Evolutionary conservation across 352 stramenopile genomes (phyloP), one percentile per base, ranked within the genome.

Genomic region (Phytophthora palmivora): DNA sequence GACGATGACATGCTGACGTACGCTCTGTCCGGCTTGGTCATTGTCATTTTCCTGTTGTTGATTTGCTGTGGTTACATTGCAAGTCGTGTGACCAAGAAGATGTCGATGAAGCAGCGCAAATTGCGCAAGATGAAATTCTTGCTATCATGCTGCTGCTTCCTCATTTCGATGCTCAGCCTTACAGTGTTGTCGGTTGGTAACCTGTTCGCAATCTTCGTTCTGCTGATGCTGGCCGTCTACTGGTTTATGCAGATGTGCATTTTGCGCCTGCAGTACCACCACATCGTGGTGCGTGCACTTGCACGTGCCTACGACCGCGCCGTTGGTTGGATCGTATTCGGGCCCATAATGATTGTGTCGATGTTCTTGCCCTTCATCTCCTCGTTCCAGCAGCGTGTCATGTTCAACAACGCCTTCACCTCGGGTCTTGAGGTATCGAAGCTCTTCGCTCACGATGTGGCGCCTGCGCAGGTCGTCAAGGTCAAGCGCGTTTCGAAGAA

Each of bases 361-460:
- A 96, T 96, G 87, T 96, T 96, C 77, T 62, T 96, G 70, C 87
- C 87, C 14, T 96, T 96, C 72, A 87, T 96, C 61, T 81, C 84
- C 16, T 82, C 75, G 9, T 96, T 94, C 79, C 87, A 96, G 74
- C 85, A 96, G 71, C 85, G 87, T 50, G 83, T 96, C 51, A 96
- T 96, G 87, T 96, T 96, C 64, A 96, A 96, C 76, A 93, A 90
- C 58, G 87, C 87, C 21, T 96, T 96, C 66, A 96, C 85, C 45
- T 93, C 87, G 11, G 87, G 87, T 28, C 67, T 96, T 7, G 87
- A 96, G 58, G 87, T 96, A 46, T 94, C 87, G 56, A 96, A 94
- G 74, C 84, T 96, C 28, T 94, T 96, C 58, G 77, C 87, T 16
- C 84, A 96, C 73, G 87, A 96, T 32, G 87, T 91, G 54, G 84